Evolutionary conservation across 306 rosid species (phyloP).

Genomic region (Styphnolobium japonicum): DNA sequence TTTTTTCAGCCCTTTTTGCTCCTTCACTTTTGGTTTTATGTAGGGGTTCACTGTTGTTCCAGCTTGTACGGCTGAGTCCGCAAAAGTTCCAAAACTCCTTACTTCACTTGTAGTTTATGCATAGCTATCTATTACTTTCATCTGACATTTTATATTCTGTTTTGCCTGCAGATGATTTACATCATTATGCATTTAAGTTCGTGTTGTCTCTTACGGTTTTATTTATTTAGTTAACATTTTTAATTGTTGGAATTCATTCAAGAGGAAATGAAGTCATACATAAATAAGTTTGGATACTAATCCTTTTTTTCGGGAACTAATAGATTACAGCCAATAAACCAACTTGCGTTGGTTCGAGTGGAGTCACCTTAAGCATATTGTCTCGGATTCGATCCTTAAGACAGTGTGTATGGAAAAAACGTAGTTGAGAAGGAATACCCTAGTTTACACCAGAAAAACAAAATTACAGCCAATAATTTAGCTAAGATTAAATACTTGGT

Average conservation of each 20-base stretch:
- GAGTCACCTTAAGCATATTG: too few relatives aligned
- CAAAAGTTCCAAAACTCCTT: too few relatives aligned
- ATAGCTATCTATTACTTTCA: neutral
- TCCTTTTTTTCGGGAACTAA: too few relatives aligned
- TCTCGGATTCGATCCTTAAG: too few relatives aligned
- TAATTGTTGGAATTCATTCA: neutral
- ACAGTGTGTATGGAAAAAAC: too few relatives aligned
- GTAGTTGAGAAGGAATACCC: too few relatives aligned
- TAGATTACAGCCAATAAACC: too few relatives aligned
- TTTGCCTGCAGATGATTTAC: neutral
- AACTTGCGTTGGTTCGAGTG: too few relatives aligned
- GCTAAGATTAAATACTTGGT: too few relatives aligned
- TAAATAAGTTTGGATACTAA: neutral
- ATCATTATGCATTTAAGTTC: neutral
- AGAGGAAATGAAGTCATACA: neutral
- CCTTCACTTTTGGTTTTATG: neutral
- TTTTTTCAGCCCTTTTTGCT: neutral
- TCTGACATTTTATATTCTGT: neutral
- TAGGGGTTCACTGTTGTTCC: too few relatives aligned
- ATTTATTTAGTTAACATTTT: neutral
- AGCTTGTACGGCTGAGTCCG: too few relatives aligned
- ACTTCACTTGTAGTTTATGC: neutral
- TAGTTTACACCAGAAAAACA: too few relatives aligned
- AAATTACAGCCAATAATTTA: neutral
- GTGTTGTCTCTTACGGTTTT: neutral